Conservation (phyloP, 768 basidiomycete species). For the Collybia nuda region DNA sequence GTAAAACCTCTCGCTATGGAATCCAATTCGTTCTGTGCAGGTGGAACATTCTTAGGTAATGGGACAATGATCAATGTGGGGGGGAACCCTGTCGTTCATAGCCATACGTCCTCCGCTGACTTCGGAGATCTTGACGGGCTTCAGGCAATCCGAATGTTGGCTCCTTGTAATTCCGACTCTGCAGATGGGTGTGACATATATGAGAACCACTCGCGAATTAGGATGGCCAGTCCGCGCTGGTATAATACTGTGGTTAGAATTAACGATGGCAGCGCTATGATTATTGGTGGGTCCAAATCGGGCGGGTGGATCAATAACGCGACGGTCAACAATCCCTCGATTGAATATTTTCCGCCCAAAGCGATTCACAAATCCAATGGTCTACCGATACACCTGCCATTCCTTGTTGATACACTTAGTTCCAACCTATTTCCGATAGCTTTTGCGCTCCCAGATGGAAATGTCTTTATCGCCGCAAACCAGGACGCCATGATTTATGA, state of each 20-base stretch:
- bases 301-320: conserved; percentile 88
- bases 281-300: conserved; percentile 77
- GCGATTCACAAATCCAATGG: conserved; percentile 66
- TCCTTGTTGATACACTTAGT: conserved; percentile 70
- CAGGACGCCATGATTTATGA: conserved; percentile 79
- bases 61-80: conserved; percentile 80
- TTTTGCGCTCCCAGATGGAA: conserved; percentile 69
- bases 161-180: conserved; percentile 56
- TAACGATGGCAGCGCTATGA: conserved; percentile 78
- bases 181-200: conserved; percentile 56
- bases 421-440: conserved; percentile 85
- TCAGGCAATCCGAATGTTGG: conserved; percentile 70
- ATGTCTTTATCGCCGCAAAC: conserved; percentile 76
- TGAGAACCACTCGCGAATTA: conserved; percentile 61
- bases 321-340: conserved; percentile 77
- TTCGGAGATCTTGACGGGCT: conserved; percentile 77
- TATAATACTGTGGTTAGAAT: conserved; percentile 74
- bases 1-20: conserved; percentile 61
- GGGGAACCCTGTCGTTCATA: conserved; percentile 75
- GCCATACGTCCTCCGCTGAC: conserved; percentile 63
- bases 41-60: conserved; percentile 75
- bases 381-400: conserved; percentile 59
- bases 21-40: conserved; percentile 87
- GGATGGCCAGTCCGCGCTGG: conserved; percentile 81
- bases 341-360: conserved; percentile 85